Evolutionary conservation across 2,329 filamentous ascomycete genomes (phyloP), one percentile per base, ranked within the genome.

Genomic region (Thelonectria discophora): DNA sequence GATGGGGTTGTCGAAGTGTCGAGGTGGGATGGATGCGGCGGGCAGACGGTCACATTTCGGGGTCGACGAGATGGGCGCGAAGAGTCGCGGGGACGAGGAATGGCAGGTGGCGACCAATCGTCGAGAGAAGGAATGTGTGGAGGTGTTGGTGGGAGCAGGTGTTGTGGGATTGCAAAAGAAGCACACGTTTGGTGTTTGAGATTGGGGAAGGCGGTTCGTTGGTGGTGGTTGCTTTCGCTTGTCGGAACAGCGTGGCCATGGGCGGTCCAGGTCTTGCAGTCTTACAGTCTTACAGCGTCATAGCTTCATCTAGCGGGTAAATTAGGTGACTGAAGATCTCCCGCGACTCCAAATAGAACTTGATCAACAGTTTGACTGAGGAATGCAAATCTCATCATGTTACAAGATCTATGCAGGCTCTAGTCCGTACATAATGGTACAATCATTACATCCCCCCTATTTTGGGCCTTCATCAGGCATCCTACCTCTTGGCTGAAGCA

Each of bases 11-110:
- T 48, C 30, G 58, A 52, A 30, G 56, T 53, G 47, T 51, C 18
- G 52, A 39, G 51, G 40, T 51, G 45, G 55, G 43, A 55, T 55
- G 30, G 43, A 21, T 45, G 51, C 27, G 21, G 34, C 15, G 34
- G 53, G 42, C 49, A 48, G 45, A 49, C 39, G 30, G 45, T 62
- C 43, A 64, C 61, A 63, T 63, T 40, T 60, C 56, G 61, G 54
- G 52, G 57, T 60, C 30, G 32, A 42, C 24, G 17, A 21, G 20
- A 37, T 24, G 21, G 20, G 27, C 21, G 34, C 54, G 37, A 49
- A 21, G 39, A 30, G 27, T n/a, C n/a, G 5, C 5, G 5, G 27
- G 5, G 27, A 30, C 5, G 27, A 30, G 27, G 27, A 47, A 11
- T 12, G 55, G 57, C 47, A 49, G n/a, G 54, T 17, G 42, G 37